phyloP scores from a whole-genome alignment of 108 stramenopile species.

The Aurantiochytrium sp. region DNA sequence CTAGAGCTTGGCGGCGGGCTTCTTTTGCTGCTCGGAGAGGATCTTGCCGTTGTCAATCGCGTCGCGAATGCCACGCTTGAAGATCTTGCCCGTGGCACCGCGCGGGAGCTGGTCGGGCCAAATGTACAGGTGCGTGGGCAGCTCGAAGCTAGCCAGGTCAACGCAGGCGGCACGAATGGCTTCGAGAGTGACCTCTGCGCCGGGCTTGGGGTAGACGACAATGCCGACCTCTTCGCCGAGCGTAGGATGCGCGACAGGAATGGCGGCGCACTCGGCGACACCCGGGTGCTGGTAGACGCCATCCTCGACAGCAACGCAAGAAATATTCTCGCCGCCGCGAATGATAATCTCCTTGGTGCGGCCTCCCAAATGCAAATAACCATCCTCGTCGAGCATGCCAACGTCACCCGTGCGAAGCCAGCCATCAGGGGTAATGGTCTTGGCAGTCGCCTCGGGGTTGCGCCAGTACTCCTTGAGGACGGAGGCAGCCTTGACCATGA shows the following conservation, averaged over 20 bases:
- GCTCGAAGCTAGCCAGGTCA: not conserved
- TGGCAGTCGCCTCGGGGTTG: constrained; percentile 68
- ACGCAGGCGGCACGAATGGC: not conserved
- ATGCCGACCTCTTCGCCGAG: constrained; percentile 8
- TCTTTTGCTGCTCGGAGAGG: not conserved
- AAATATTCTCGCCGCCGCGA: constrained; percentile 27
- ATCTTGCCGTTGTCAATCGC: not conserved
- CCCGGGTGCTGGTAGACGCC: constrained; percentile 16
- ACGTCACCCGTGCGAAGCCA: constrained; percentile 75
- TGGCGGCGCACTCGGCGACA: constrained; percentile 4
- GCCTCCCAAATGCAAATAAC: constrained; percentile 73
- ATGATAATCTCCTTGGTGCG: constrained; percentile 40
- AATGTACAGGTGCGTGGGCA: not conserved
- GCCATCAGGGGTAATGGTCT: constrained; percentile 66
- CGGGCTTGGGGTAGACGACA: not conserved
- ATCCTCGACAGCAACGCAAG: constrained; percentile 26
- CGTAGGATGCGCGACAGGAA: not conserved
- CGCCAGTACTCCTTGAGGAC: constrained; percentile 69
- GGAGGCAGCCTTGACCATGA: not conserved
- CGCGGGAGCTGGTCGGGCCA: not conserved
- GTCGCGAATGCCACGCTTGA: not conserved
- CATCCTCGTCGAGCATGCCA: constrained; percentile 61
- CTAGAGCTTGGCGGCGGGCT: not conserved
- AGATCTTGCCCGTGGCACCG: constrained; percentile 4
- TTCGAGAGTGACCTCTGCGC: not conserved